Base-by-base conservation (phyloP, 139 green algal genomes). In the Chlamydomonas sp. region DNA sequence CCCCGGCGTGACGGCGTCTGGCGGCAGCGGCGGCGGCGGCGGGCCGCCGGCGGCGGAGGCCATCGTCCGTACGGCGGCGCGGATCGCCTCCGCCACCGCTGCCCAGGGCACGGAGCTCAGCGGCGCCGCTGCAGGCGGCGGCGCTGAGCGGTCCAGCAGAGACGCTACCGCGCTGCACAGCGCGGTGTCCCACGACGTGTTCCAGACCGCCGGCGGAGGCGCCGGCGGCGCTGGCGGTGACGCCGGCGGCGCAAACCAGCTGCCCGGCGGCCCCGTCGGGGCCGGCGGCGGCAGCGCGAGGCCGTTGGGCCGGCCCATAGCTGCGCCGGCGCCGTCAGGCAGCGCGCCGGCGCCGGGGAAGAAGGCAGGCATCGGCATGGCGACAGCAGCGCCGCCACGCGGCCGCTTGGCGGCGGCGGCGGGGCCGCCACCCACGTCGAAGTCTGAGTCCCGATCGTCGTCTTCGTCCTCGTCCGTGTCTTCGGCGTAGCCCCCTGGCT, bases 151-250 rank as follows among this genome's bases (percentile, higher is more conserved):
- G 64, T 88, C 84, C 61, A 88, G 14, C 17, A 77, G 58, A 1
- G 75, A 77, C 0, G 75, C 76, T 1, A 88, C 84, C 3, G 84
- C 84, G 58, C 84, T 82, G 66, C 75, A 83, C 57, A 88, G 64
- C 64, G 84, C 84, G 5, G 84, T 63, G 75, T 88, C 84, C 84
- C 84, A 88, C 0, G 75, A 15, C 10, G 75, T 57, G 75, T 64
- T 88, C 84, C 84, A 88, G 63, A 83, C 10, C 62, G 63, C 31
- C 63, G 75, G 73, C 62, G n/a, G 73, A 49, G 75, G 18, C 63
- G 16, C 2, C 17, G 58, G n/a, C 64, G 63, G 18, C 73, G 64
- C 72, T 62, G 75, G 63, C 5, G 75, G 10, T 5, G 49, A 5
- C 71, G 31, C 73, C 64, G 64, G 8, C 63, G 76, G 75, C 18